phyloP scores from a whole-genome alignment of 805 yeast species.

The Naumovozyma baii region DNA sequence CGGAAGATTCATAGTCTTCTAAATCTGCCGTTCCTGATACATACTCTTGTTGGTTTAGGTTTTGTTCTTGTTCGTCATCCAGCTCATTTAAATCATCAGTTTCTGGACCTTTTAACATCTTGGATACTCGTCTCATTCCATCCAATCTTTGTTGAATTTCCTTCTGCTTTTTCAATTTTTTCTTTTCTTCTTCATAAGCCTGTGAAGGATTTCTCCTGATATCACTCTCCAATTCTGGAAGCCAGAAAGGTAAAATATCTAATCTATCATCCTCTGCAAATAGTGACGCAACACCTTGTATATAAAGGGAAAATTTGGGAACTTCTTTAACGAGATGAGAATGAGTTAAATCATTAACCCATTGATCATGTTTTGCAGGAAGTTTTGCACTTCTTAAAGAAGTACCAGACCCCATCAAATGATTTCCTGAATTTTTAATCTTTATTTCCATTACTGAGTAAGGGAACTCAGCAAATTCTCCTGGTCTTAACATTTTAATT shows the following conservation, averaged over 20 bases:
- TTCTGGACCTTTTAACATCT: slow-evolving; percentile 6
- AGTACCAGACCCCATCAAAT: slow-evolving; percentile 29
- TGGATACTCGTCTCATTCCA: slow-evolving; percentile 31
- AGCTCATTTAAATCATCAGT: slow-evolving; percentile 1
- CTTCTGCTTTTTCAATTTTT: slow-evolving; percentile 40
- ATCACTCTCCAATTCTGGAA: slow-evolving; percentile 77
- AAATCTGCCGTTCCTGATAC: slow-evolving; percentile 35
- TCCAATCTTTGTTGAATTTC: slow-evolving; percentile 30
- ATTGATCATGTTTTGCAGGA: slow-evolving; percentile 45
- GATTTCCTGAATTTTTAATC: slow-evolving; percentile 35
- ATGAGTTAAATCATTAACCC: slow-evolving; percentile 82
- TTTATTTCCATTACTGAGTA: slow-evolving; percentile 83
- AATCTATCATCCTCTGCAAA: slow-evolving; percentile 76
- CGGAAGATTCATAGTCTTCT: slow-evolving; percentile 51
- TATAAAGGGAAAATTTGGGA: slow-evolving; percentile 84
- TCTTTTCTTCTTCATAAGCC: slow-evolving; percentile 58
- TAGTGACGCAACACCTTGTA: slow-evolving; percentile 85
- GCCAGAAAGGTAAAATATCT: slow-evolving; percentile 90
- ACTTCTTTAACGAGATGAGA: slow-evolving; percentile 85
- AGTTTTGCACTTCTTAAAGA: slow-evolving; percentile 23
- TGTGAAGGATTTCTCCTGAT: slow-evolving; percentile 70
- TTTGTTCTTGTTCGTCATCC: not conserved
- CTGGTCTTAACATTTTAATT: slow-evolving; percentile 65
- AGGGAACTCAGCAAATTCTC: slow-evolving; percentile 79
- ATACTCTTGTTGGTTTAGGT: not conserved